Evolutionary conservation across 2,329 filamentous ascomycete species (phyloP).

Genomic region (Colletotrichum lentis): DNA sequence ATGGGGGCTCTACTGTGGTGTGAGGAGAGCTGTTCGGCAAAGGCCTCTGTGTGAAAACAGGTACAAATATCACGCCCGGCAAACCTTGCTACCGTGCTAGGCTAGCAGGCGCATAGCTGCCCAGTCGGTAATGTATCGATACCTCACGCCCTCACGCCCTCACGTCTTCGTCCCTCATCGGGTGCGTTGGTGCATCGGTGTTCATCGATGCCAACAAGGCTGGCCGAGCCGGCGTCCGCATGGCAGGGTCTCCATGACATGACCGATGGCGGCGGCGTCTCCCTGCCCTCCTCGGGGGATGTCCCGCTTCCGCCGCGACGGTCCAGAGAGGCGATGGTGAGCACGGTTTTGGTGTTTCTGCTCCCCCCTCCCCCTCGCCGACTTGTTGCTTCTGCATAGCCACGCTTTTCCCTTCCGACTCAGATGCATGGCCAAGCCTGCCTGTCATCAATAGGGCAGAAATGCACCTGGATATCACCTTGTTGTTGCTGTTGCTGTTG

Average conservation of each 20-base stretch:
- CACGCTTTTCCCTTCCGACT: slow-evolving; percentile 14
- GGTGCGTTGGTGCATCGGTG: neutral
- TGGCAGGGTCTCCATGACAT: slow-evolving; percentile 19
- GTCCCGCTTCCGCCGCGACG: slow-evolving; percentile 17
- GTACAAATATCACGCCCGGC: slow-evolving; percentile 38
- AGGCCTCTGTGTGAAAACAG: neutral
- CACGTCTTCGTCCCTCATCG: neutral
- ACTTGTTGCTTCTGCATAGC: slow-evolving; percentile 14
- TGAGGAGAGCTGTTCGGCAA: slow-evolving; percentile 3
- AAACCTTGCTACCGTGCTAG: slow-evolving; percentile 37
- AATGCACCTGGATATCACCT: slow-evolving; percentile 5
- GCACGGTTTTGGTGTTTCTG: neutral
- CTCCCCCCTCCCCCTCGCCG: neutral
- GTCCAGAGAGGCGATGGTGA: neutral
- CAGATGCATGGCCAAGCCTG: slow-evolving; percentile 18
- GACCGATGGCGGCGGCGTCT: slow-evolving; percentile 6
- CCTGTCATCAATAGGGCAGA: slow-evolving; percentile 7
- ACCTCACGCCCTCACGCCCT: slow-evolving; percentile 42
- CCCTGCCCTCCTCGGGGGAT: neutral
- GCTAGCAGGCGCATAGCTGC: slow-evolving; percentile 49
- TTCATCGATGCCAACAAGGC: slow-evolving; percentile 16
- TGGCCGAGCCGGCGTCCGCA: slow-evolving; percentile 29
- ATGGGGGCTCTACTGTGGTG: slow-evolving; percentile 20
- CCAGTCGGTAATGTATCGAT: slow-evolving; percentile 49
- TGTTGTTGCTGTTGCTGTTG: no score